Evolutionary conservation across 257 asterid genomes (phyloP), one percentile per base, ranked within the genome.

Genomic region (Nicotiana paniculata): DNA sequence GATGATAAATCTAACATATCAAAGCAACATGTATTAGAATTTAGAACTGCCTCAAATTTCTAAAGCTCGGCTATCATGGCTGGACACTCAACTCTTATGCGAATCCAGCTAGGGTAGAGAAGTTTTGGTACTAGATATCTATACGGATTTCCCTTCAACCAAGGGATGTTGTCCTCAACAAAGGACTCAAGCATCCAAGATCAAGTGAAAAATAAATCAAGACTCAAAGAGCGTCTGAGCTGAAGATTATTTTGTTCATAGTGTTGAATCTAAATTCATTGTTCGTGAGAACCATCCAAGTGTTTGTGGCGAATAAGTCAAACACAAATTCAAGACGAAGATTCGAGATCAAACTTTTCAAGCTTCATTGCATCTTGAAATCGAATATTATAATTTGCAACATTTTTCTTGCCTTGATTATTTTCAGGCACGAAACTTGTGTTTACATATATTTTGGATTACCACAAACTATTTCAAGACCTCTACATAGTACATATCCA

Each of bases 81-180:
- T 72, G 30, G 32, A 72, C 37, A 72, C n/a, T 70, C 59, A 46
- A 46, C 59, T 72, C 59, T 10, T 72, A 46, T 6, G 59, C 78
- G 46, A 72, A 43, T 43, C 78, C 78, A 72, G 30, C 33, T 46
- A 72, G 13, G 24, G 59, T 7, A 46, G 78, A 72, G 21, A 46
- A 46, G 37, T n/a, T 32, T 72, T 24, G 78, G 59, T 46, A 72
- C 78, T 72, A 46, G 59, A 72, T 72, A 72, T 72, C 37, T 72
- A 21, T 72, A 15, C 62, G 58, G 39, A 74, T 48, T 24, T 48
- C 62, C 24, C 62, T 48, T 13, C 18, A 53, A 12, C 51, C 3
- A 43, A 43, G 51, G 51, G 51, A 43, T 43, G 51, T 43, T 9
- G 51, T 43, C 51, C 51, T 43, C 51, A 43, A 9, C 51, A 43